These are phyloP conservation scores for Lactifluus volemus DNA, from an alignment of 768 basidiomycete genomes.

Conservation along the genomic window DNA sequence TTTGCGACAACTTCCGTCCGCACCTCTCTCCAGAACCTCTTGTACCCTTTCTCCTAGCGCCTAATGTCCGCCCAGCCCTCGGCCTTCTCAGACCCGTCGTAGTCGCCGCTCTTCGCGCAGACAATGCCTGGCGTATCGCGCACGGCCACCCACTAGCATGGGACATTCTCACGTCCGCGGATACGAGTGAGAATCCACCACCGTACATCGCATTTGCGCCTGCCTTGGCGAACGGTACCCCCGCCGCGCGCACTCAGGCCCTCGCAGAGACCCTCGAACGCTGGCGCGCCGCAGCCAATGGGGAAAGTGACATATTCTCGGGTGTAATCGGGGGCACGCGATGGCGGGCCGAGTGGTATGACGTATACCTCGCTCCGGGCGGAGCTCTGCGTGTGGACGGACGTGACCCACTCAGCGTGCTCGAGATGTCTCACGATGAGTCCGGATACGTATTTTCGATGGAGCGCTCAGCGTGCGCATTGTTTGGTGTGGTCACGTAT, in stretches of 20 bases:
- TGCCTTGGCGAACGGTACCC: neutral
- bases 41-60: conserved; percentile 47
- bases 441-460: conserved; percentile 70
- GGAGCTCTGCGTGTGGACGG: conserved; percentile 38
- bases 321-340: conserved; percentile 64
- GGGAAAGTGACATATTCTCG: conserved; percentile 44
- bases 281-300: conserved; percentile 41
- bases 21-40: conserved; percentile 35
- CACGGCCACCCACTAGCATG: conserved; percentile 31
- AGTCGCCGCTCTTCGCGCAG: conserved; percentile 42
- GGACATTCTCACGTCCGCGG: conserved; percentile 27
- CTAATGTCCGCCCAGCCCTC: conserved; percentile 43
- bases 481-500: conserved; percentile 87
- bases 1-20: conserved; percentile 62
- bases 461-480: conserved; percentile 80
- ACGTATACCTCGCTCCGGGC: conserved; percentile 65
- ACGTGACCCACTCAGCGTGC: conserved; percentile 21
- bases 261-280: conserved; percentile 62
- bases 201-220: conserved; percentile 9
- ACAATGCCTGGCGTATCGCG: conserved; percentile 34
- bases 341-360: conserved; percentile 84
- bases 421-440: conserved; percentile 30
- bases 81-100: conserved; percentile 54
- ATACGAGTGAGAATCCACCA: neutral
- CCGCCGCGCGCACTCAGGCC: conserved; percentile 46